A percentile compares a stretch with the other conserved stretches of the same genome.
phyloP scores from a whole-genome alignment of 371 early-diverging fungal species.

The Mortierella sp. region DNA sequence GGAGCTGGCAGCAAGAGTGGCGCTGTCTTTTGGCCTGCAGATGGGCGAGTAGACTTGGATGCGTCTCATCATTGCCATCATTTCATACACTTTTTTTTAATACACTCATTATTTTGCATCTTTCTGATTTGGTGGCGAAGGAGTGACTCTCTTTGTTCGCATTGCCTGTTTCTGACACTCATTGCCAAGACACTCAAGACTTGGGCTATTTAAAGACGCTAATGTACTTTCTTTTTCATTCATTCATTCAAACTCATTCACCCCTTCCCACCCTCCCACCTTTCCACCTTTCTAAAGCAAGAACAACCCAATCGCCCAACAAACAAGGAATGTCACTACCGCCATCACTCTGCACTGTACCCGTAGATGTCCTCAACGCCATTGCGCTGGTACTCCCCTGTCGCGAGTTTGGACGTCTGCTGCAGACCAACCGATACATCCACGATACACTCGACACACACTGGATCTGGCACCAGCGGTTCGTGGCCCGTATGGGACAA shows the following conservation, averaged over 20 bases:
- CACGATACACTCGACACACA: conserved; percentile 7
- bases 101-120: not conserved
- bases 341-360: not conserved
- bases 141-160: not conserved
- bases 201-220: not conserved
- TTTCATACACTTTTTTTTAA: not conserved
- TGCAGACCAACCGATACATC: conserved; percentile 21
- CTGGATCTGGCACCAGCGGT: conserved; percentile 29
- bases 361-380: conserved; percentile 17
- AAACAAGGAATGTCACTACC: not conserved
- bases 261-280: not conserved
- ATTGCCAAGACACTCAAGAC: not conserved
- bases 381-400: conserved; percentile 14
- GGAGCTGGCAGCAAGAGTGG: conserved; percentile 76
- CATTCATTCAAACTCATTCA: not conserved
- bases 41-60: conserved; percentile 39
- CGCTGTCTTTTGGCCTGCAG: conserved; percentile 71
- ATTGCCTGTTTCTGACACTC: not conserved
- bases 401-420: conserved; percentile 25
- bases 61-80: not conserved
- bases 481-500: conserved; percentile 9
- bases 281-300: no score
- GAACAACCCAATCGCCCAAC: no score
- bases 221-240: not conserved
- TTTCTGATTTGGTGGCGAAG: no score